Evolutionary conservation across 768 basidiomycete genomes (phyloP).

Genomic region (Boletus eberwhitei): DNA sequence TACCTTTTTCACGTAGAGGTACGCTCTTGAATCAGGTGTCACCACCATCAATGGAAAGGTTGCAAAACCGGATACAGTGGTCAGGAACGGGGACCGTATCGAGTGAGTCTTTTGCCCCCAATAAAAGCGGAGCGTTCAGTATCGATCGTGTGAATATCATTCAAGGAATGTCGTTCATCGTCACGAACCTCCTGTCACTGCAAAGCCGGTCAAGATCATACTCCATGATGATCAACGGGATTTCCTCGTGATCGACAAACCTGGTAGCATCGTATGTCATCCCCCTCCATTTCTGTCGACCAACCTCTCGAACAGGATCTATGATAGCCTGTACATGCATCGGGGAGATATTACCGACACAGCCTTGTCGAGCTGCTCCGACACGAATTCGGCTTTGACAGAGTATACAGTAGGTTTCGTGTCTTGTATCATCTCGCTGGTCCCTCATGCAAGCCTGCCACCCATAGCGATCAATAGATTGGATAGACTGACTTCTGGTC

Average conservation of each 20-base stretch:
- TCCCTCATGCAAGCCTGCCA: background rate
- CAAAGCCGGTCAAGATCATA: slow-evolving; percentile 75
- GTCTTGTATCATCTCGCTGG: background rate
- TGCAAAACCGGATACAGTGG: slow-evolving; percentile 74
- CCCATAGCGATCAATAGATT: slow-evolving; percentile 84
- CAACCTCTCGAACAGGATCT: background rate
- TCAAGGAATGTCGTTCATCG: slow-evolving; percentile 86
- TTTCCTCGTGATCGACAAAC: slow-evolving; percentile 94
- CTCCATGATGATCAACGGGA: slow-evolving; percentile 73
- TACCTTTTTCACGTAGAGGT: slow-evolving; percentile 43
- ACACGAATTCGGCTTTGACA: slow-evolving; percentile 76
- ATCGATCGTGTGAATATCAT: background rate
- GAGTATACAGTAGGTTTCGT: slow-evolving; percentile 71
- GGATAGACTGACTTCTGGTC: slow-evolving; percentile 90
- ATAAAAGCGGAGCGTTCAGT: background rate
- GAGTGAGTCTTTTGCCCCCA: slow-evolving; percentile 53
- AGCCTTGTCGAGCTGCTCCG: slow-evolving; percentile 85
- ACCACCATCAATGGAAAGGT: slow-evolving; percentile 90
- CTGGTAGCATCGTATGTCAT: slow-evolving; percentile 86
- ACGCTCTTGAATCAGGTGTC: slow-evolving; percentile 87
- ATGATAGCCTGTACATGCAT: slow-evolving; percentile 81
- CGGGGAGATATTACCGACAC: slow-evolving; percentile 87
- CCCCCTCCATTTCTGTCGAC: background rate
- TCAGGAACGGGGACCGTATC: slow-evolving; percentile 85
- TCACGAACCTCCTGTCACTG: slow-evolving; percentile 95